These are phyloP conservation scores for Nicotiana obtusifolia DNA, from an alignment of 257 asterid genomes.

Conservation along the genomic window DNA sequence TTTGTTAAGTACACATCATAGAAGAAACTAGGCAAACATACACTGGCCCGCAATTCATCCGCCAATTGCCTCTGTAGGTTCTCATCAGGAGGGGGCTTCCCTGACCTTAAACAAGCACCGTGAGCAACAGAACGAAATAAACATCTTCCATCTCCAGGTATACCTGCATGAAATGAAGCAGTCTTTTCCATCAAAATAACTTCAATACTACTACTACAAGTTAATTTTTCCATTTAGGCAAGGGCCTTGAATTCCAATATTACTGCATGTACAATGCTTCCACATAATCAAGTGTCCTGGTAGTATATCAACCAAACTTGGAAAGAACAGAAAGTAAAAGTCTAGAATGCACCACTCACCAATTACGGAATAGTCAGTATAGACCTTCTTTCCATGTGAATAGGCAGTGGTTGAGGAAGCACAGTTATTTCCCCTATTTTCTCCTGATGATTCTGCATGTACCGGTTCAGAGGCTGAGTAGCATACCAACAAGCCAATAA, in stretches of 20 bases:
- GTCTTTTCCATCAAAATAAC: conserved; percentile 14
- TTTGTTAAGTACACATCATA: not conserved
- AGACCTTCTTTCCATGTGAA: conserved; percentile 59
- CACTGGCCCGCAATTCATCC: conserved; percentile 76
- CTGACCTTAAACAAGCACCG: conserved; percentile 82
- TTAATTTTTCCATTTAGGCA: not conserved
- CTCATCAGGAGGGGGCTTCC: conserved; percentile 73
- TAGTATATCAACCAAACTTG: not conserved
- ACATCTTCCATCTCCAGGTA: conserved; percentile 99
- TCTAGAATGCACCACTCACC: conserved; percentile 30
- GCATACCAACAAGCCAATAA: conserved; percentile 55
- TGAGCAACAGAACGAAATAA: conserved; percentile 92
- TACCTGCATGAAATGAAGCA: conserved; percentile 45
- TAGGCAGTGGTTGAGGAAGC: conserved; percentile 23
- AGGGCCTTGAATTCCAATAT: not conserved
- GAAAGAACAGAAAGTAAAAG: not conserved
- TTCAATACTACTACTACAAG: not conserved
- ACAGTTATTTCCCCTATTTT: conserved; percentile 24
- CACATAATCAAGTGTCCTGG: not conserved
- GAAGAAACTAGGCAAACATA: conserved; percentile 29
- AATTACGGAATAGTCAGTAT: conserved; percentile 63
- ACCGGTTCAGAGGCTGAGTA: conserved; percentile 54
- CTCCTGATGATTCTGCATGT: conserved; percentile 48
- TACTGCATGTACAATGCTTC: not conserved
- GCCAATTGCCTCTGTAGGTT: conserved; percentile 69